These are phyloP conservation scores for Fagopyrum tataricum DNA, from an alignment of 148 eudicot species.

Conservation along the genomic window DNA sequence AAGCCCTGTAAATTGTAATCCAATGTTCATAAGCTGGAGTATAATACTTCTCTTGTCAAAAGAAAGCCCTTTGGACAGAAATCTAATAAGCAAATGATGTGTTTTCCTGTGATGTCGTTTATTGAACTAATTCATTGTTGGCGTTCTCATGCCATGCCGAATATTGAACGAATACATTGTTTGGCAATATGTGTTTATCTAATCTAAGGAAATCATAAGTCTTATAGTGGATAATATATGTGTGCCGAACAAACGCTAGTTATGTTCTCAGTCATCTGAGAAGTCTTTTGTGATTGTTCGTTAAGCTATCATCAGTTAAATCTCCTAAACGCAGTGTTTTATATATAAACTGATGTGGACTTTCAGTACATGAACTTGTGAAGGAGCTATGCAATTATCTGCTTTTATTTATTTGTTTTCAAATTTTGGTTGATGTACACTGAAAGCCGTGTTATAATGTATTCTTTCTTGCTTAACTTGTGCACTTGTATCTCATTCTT, in stretches of 20 bases:
- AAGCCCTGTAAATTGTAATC: too few species aligned
- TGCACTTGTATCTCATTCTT: neutral
- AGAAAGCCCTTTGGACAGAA: too few species aligned
- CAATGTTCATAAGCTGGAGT: too few species aligned
- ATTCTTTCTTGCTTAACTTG: conserved; percentile 1
- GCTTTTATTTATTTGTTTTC: neutral
- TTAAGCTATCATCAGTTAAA: neutral
- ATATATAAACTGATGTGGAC: neutral
- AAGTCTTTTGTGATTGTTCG: neutral
- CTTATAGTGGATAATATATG: neutral
- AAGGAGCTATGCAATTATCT: too few species aligned
- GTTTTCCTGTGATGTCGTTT: too few species aligned
- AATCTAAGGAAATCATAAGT: neutral
- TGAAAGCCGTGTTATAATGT: neutral
- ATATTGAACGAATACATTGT: too few species aligned
- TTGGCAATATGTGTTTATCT: too few species aligned
- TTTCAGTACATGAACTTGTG: neutral
- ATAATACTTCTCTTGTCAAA: too few species aligned
- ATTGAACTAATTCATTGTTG: too few species aligned
- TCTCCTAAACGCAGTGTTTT: neutral
- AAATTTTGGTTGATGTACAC: neutral
- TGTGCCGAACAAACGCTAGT: too few species aligned
- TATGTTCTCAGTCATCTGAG: neutral
- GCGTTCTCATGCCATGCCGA: too few species aligned
- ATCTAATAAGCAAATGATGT: too few species aligned